Conservation (phyloP, 2,329 filamentous ascomycete genomes). For the Botryotinia convoluta region DNA sequence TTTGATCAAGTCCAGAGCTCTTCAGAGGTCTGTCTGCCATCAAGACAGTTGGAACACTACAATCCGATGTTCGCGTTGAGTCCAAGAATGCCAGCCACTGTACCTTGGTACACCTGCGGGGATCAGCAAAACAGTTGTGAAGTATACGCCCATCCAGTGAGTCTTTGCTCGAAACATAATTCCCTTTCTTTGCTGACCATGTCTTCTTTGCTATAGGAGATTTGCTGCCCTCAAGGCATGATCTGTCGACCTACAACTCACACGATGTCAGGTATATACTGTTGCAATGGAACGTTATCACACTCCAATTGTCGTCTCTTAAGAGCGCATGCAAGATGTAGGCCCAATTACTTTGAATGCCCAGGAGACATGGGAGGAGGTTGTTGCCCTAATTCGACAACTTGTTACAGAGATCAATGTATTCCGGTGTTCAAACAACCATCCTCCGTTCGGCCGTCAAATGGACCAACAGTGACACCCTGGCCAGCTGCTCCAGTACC, state of each 20-base stretch:
- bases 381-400: constrained; percentile 31
- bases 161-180: neutral
- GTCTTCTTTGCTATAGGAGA: constrained; percentile 25
- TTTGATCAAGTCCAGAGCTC: neutral
- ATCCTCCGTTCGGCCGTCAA: constrained; percentile 15
- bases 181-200: neutral
- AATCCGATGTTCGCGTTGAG: constrained; percentile 3
- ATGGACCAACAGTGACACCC: constrained; percentile 29
- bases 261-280: constrained; percentile 33
- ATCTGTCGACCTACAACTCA: constrained; percentile 28
- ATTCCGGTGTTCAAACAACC: constrained; percentile 25
- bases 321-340: constrained; percentile 28
- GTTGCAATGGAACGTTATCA: constrained; percentile 31
- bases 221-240: constrained; percentile 34
- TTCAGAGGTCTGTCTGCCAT: constrained; percentile 27
- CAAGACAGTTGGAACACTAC: constrained; percentile 25
- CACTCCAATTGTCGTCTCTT: constrained; percentile 27
- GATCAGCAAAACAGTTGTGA: constrained; percentile 36
- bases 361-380: constrained; percentile 31
- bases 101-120: constrained; percentile 35
- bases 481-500: constrained; percentile 19
- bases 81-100: constrained; percentile 11
- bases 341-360: constrained; percentile 29
- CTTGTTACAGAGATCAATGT: constrained; percentile 18
- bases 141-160: constrained; percentile 32